A percentile compares a stretch with the other conserved stretches of the same genome.
Conservation (phyloP, 495 filamentous ascomycete genomes). For the Halenospora varia region DNA sequence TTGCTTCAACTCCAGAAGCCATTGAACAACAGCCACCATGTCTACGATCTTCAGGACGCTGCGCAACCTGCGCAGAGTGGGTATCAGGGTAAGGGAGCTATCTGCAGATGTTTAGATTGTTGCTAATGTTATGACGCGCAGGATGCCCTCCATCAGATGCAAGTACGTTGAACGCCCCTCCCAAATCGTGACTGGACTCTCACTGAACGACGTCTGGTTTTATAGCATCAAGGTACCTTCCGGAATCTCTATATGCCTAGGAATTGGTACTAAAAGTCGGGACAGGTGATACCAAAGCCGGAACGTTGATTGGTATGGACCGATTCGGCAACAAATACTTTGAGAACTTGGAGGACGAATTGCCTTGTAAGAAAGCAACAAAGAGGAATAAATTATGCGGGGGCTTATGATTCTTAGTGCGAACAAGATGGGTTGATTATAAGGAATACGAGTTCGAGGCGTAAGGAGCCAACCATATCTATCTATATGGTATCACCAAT, state of each 20-base stretch:
- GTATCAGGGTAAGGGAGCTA: slow-evolving; percentile 65
- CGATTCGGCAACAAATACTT: slow-evolving; percentile 95
- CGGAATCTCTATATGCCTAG: not conserved
- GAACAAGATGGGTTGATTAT: slow-evolving; percentile 98
- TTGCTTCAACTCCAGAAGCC: slow-evolving; percentile 16
- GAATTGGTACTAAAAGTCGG: slow-evolving; percentile 30
- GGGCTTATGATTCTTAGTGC: slow-evolving; percentile 53
- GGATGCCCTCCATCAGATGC: slow-evolving; percentile 90
- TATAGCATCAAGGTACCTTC: slow-evolving; percentile 23
- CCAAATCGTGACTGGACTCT: not conserved
- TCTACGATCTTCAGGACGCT: slow-evolving; percentile 86
- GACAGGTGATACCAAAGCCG: slow-evolving; percentile 93
- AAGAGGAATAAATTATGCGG: not conserved
- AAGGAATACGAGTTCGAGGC: slow-evolving; percentile 82
- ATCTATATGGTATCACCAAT: not conserved
- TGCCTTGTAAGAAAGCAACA: slow-evolving; percentile 65
- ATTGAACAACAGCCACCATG: slow-evolving; percentile 54
- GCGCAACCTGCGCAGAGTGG: slow-evolving; percentile 80
- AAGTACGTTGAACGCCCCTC: slow-evolving; percentile 54
- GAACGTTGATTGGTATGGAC: slow-evolving; percentile 80
- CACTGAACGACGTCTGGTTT: slow-evolving; percentile 13
- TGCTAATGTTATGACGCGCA: slow-evolving; percentile 32
- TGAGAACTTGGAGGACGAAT: slow-evolving; percentile 88
- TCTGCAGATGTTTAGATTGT: not conserved
- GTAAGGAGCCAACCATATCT: slow-evolving; percentile 37